phyloP scores from a whole-genome alignment of 352 stramenopile species.

The Globisporangium paddicum region DNA sequence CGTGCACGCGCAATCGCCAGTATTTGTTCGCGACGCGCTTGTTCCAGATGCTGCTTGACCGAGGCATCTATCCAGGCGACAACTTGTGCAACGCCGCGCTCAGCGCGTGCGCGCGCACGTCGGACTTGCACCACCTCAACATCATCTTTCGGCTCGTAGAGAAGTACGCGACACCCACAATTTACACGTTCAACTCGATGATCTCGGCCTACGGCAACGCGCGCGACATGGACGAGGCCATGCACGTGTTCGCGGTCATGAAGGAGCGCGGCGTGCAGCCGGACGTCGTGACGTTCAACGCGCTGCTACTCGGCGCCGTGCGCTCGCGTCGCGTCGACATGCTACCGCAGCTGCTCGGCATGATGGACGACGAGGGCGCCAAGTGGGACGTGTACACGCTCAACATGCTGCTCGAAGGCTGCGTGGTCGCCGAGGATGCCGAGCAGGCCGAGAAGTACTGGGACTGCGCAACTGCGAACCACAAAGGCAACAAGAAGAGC shows the following conservation, averaged over 20 bases:
- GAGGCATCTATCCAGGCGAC: constrained; percentile 62
- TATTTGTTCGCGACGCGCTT: constrained; percentile 52
- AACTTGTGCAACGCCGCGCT: constrained; percentile 71
- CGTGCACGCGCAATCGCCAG: constrained; percentile 66
- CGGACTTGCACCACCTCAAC: constrained; percentile 49
- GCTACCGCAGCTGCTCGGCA: constrained; percentile 45
- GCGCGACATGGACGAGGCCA: constrained; percentile 52
- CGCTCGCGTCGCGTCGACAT: constrained; percentile 48
- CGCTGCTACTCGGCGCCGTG: constrained; percentile 50
- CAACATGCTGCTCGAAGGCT: constrained; percentile 70
- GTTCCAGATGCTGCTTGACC: constrained; percentile 60
- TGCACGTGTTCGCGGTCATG: constrained; percentile 52
- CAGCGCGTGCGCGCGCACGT: constrained; percentile 59
- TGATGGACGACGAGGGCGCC: constrained; percentile 37
- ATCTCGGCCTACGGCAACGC: constrained; percentile 78
- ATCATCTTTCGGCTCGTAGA: constrained; percentile 66
- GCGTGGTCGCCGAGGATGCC: constrained; percentile 34
- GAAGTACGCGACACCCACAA: constrained; percentile 42
- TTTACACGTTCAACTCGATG: constrained; percentile 83
- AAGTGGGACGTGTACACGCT: constrained; percentile 77
- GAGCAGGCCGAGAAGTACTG: constrained; percentile 54
- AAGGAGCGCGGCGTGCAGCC: constrained; percentile 25
- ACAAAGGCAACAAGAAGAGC: constrained; percentile 8
- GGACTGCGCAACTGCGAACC: constrained; percentile 22
- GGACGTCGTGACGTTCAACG: constrained; percentile 68